These are phyloP conservation scores for Populus alba DNA, from an alignment of 345 rosid species.

Conservation along the genomic window DNA sequence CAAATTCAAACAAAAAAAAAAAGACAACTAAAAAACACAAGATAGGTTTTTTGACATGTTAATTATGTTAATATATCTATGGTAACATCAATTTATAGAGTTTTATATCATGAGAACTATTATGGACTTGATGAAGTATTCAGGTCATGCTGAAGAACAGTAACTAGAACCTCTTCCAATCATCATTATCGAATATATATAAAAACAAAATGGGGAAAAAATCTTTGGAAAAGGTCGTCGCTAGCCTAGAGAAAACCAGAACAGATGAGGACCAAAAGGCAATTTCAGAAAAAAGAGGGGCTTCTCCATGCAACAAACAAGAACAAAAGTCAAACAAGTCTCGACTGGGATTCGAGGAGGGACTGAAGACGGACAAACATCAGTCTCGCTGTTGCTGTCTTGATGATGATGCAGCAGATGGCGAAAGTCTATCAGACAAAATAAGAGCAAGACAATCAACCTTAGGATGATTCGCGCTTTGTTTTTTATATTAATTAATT, in stretches of 20 bases:
- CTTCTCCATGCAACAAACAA: neutral
- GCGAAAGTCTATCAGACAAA: constrained; percentile 16
- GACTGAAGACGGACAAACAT: constrained; percentile 13
- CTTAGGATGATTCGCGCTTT: constrained; percentile 10
- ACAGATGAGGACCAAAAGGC: neutral
- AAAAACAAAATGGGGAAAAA: too few species aligned
- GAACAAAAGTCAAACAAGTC: constrained; percentile 18
- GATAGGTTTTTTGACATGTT: too few species aligned
- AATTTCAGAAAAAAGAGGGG: constrained; percentile 11
- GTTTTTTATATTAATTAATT: too few species aligned
- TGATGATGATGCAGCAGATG: constrained; percentile 21
- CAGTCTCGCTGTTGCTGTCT: constrained; percentile 19
- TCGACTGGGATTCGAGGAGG: constrained; percentile 24
- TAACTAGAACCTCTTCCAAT: too few species aligned
- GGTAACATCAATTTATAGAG: too few species aligned
- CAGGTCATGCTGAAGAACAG: too few species aligned
- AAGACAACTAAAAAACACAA: too few species aligned
- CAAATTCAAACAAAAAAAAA: too few species aligned
- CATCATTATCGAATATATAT: too few species aligned
- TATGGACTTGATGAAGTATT: too few species aligned
- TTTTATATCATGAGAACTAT: too few species aligned
- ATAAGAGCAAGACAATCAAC: neutral
- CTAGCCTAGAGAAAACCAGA: neutral
- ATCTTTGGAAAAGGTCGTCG: neutral
- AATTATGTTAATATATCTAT: too few species aligned